phyloP scores from a whole-genome alignment of 306 rosid genomes.

The Pterocarpus santalinus region DNA sequence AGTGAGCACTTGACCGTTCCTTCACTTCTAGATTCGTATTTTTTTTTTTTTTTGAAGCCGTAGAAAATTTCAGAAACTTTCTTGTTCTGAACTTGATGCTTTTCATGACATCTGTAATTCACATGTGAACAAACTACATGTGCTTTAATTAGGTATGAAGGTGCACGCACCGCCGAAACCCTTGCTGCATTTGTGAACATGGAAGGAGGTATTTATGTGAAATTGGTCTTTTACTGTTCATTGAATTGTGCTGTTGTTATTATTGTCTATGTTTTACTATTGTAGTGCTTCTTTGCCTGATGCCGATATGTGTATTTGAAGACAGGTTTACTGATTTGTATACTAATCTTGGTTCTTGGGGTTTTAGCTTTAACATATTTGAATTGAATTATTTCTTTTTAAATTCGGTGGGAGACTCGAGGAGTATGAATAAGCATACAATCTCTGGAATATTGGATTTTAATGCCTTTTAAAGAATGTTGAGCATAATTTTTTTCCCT shows the following conservation, averaged over 20 bases:
- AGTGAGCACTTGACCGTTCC: conserved; percentile 56
- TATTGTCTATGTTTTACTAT: neutral
- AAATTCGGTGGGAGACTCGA: neutral
- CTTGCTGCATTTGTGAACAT: conserved; percentile 77
- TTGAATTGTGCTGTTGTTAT: conserved; percentile 24
- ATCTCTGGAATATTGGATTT: conserved; percentile 17
- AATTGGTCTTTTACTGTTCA: neutral
- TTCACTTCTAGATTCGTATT: neutral
- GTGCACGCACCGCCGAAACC: conserved; percentile 81
- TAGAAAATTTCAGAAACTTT: conserved; percentile 13
- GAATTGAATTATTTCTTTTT: conserved; percentile 1
- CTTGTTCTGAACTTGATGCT: conserved; percentile 11
- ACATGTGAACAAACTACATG: conserved; percentile 36
- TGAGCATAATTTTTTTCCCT: neutral
- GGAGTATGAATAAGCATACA: neutral
- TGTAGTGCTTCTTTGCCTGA: neutral
- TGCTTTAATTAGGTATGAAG: conserved; percentile 69
- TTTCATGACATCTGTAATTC: conserved; percentile 12
- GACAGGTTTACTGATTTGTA: conserved; percentile 2
- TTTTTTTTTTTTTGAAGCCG: neutral
- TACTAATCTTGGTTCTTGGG: neutral
- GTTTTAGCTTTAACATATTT: neutral
- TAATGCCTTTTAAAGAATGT: neutral
- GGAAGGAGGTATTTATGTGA: conserved; percentile 68
- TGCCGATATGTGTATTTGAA: neutral